These are phyloP conservation scores for Xanthoconium stramineum DNA, from an alignment of 768 basidiomycete species.

Conservation along the genomic window DNA sequence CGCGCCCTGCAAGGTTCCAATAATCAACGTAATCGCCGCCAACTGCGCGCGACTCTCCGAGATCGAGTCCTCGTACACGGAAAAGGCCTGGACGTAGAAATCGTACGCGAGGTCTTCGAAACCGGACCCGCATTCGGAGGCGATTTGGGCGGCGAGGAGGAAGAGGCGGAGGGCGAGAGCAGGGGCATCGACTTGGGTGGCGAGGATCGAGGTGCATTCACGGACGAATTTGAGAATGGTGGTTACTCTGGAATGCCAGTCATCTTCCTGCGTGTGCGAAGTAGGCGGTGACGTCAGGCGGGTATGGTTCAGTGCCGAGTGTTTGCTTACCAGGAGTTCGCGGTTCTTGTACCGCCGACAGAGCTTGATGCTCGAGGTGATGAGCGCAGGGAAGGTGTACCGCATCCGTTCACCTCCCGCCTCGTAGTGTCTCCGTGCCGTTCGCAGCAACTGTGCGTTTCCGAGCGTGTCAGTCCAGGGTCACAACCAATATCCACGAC, in stretches of 20 bases:
- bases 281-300: neutral
- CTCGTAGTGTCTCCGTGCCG: slow-evolving; percentile 85
- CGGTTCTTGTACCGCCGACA: slow-evolving; percentile 87
- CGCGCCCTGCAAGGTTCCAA: slow-evolving; percentile 84
- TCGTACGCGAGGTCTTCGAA: slow-evolving; percentile 97
- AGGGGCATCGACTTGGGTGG: slow-evolving; percentile 89
- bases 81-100: slow-evolving; percentile 96
- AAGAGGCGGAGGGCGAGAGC: slow-evolving; percentile 92
- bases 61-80: slow-evolving; percentile 96
- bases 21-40: slow-evolving; percentile 95
- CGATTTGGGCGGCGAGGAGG: slow-evolving; percentile 92
- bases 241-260: slow-evolving; percentile 85
- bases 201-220: slow-evolving; percentile 89
- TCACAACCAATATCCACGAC: too few relatives aligned
- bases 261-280: slow-evolving; percentile 56
- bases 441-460: slow-evolving; percentile 74
- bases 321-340: slow-evolving; percentile 57
- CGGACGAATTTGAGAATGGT: slow-evolving; percentile 91
- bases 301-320: too few relatives aligned
- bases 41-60: slow-evolving; percentile 94
- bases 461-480: neutral
- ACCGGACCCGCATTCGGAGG: slow-evolving; percentile 89
- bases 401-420: slow-evolving; percentile 93
- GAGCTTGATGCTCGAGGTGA: slow-evolving; percentile 89
- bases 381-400: slow-evolving; percentile 95